Conservation (phyloP, 441 rosid genomes). For the Eruca vesicaria region DNA sequence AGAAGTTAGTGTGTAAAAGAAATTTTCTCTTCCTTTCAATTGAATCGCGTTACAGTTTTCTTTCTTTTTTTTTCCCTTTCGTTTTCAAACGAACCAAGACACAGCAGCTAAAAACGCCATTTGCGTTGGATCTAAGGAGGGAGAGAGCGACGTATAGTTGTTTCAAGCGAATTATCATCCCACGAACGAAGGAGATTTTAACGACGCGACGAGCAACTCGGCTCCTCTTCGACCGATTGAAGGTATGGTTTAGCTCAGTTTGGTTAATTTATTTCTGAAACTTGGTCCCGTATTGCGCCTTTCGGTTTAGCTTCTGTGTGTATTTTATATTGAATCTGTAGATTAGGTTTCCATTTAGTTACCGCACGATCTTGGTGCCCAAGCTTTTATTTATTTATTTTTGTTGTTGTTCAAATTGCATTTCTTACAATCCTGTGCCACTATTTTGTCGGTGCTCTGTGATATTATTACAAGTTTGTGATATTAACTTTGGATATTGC, state of each 20-base stretch:
- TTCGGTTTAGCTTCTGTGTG: not conserved
- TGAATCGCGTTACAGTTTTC: slow-evolving; percentile 26
- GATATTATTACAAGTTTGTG: slow-evolving; percentile 5
- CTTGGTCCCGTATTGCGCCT: slow-evolving; percentile 3
- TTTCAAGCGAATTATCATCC: not conserved
- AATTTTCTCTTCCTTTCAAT: not conserved
- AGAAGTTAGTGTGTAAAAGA: slow-evolving; percentile 8
- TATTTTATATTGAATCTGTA: slow-evolving; percentile 16
- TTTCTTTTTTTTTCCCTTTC: not conserved
- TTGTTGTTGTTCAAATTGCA: not conserved
- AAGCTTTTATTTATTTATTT: too few species aligned
- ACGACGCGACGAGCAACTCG: slow-evolving; percentile 17
- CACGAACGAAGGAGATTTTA: not conserved
- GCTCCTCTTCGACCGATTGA: slow-evolving; percentile 2
- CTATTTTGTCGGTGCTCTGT: slow-evolving; percentile 30
- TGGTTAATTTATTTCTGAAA: not conserved
- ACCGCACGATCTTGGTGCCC: too few species aligned
- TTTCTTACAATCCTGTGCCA: not conserved
- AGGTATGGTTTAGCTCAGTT: slow-evolving; percentile 29
- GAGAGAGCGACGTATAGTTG: slow-evolving; percentile 21
- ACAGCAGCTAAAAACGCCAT: slow-evolving; percentile 22
- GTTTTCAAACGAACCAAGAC: slow-evolving; percentile 21
- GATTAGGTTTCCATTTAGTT: slow-evolving; percentile 5
- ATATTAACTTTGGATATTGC: slow-evolving; percentile 8
- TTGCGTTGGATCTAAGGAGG: slow-evolving; percentile 35